These are phyloP conservation scores for Pythium volutum DNA, from an alignment of 352 stramenopile genomes.

Conservation along the genomic window DNA sequence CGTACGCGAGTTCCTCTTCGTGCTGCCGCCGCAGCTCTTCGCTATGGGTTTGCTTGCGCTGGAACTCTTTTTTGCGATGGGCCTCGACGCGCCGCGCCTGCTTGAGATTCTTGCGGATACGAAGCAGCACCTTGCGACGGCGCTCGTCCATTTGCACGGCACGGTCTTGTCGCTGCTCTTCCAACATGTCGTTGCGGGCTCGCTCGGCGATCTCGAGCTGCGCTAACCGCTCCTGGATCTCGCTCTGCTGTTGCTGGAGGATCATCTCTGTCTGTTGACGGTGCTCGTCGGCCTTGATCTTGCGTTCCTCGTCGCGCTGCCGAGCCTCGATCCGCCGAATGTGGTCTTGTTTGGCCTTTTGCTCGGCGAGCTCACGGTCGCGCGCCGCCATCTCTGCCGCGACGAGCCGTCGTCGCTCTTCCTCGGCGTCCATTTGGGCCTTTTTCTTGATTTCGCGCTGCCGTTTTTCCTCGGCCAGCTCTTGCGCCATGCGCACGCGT, in stretches of 20 bases:
- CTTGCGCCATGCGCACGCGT: constrained; percentile 51
- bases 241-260: constrained; percentile 57
- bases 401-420: constrained; percentile 65
- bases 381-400: constrained; percentile 64
- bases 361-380: constrained; percentile 68
- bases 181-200: constrained; percentile 65
- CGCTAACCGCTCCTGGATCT: constrained; percentile 55
- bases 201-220: constrained; percentile 67
- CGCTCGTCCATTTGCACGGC: constrained; percentile 65
- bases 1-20: constrained; percentile 53
- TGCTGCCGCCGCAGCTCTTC: constrained; percentile 54
- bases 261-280: constrained; percentile 50
- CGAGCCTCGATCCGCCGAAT: constrained; percentile 60
- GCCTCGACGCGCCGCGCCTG: constrained; percentile 59
- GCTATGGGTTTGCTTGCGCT: constrained; percentile 54
- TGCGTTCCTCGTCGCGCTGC: constrained; percentile 69
- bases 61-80: constrained; percentile 63
- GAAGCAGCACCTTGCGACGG: constrained; percentile 48
- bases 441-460: constrained; percentile 83
- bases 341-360: constrained; percentile 76
- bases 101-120: constrained; percentile 70
- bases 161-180: constrained; percentile 63
- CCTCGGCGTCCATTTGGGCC: constrained; percentile 76
- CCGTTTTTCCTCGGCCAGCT: constrained; percentile 72
- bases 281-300: constrained; percentile 73